Percentiles rank a stretch among this genome's conserved stretches.
These are phyloP conservation scores for Apocynum venetum DNA, from an alignment of 257 asterid genomes.

Conservation along the genomic window DNA sequence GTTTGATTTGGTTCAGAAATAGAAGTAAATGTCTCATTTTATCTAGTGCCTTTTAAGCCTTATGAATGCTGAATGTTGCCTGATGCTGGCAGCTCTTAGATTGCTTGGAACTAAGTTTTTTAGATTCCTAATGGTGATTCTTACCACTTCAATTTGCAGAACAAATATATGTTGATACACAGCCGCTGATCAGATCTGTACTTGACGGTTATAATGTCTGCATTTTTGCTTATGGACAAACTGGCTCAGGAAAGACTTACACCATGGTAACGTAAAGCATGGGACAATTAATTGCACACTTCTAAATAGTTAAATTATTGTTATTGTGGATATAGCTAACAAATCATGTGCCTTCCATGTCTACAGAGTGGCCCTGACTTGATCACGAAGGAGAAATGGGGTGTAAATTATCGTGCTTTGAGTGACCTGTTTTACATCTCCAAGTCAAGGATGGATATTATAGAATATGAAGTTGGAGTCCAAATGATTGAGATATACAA, in stretches of 20 bases:
- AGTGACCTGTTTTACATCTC: slow-evolving; percentile 73
- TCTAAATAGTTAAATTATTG: neutral
- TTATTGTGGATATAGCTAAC: neutral
- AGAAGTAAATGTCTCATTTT: neutral
- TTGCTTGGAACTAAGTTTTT: neutral
- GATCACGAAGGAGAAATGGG: slow-evolving; percentile 83
- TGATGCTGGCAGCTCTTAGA: neutral
- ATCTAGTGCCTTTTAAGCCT: neutral
- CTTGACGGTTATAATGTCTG: slow-evolving; percentile 89
- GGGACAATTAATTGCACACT: neutral
- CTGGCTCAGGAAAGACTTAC: slow-evolving; percentile 91
- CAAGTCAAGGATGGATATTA: slow-evolving; percentile 45
- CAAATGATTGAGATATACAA: slow-evolving; percentile 95
- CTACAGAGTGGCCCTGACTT: slow-evolving; percentile 91
- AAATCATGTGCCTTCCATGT: slow-evolving; percentile 11
- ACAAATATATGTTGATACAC: slow-evolving; percentile 73
- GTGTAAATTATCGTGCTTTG: slow-evolving; percentile 83
- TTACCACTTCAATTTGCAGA: slow-evolving; percentile 45
- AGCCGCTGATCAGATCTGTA: slow-evolving; percentile 74
- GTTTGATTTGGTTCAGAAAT: slow-evolving; percentile 2
- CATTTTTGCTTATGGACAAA: slow-evolving; percentile 90
- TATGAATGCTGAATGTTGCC: neutral
- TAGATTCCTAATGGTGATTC: slow-evolving; percentile 14
- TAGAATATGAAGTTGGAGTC: slow-evolving; percentile 84
- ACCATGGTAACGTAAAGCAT: slow-evolving; percentile 57